Evolutionary conservation across 441 rosid genomes (phyloP), one percentile per base, ranked within the genome.

Genomic region (Populus tomentosa): DNA sequence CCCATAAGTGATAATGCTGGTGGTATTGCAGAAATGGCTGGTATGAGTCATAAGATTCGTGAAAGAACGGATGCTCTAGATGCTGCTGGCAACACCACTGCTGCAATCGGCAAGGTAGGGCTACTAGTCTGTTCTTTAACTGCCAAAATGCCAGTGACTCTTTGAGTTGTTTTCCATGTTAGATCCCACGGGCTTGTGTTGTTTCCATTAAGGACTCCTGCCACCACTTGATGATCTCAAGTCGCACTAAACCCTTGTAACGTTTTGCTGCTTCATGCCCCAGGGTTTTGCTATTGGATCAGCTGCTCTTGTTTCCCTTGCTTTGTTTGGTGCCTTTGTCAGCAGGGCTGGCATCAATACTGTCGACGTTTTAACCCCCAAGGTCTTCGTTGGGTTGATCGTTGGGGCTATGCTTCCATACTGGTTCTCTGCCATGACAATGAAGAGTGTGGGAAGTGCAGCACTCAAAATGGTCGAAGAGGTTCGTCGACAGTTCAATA

Each of bases 381-480:
- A 88, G 81, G 93, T 88, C 33, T 91, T 91, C 72, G 82, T 89
- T 4, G 92, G 93, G 56, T 80, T 91, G 72, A 67, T 91, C 0
- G 90, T 88, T 6, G 93, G 91, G 53, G 92, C 87, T 5, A 89
- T 91, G 95, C 91, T 90, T 71, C 95, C 95, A 40, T 89, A 83
- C 82, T 88, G 93, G 93, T 89, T 88, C 80, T 91, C 93, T 16
- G 95, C 92, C 71, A 87, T 88, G 93, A 91, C 93, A 79, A 89
- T 91, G 93, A 91, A 91, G 56, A 46, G 56, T 13, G 56, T 46
- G 56, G 56, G 56, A 13, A 46, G 18, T 46, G 56, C 56, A 46
- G 56, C 56, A 4, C 56, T 46, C 20, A 46, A 46, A 46, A 46
- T 46, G 56, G 56, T 46, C 6, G 56, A 46, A 46, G 56, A 46